Evolutionary conservation across 768 basidiomycete genomes (phyloP).

Genomic region (Dentipellis sp.): DNA sequence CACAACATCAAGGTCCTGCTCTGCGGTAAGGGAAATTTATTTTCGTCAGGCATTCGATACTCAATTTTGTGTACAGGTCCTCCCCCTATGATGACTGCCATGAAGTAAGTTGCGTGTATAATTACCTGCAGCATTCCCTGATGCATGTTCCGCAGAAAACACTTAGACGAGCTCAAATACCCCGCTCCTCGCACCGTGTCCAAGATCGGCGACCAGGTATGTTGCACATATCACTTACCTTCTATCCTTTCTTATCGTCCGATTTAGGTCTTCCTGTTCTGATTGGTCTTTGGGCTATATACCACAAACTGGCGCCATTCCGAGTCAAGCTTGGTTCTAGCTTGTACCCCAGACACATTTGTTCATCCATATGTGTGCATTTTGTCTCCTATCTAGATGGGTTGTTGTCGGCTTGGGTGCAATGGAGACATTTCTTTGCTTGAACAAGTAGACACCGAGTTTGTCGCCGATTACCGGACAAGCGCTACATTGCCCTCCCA

Average conservation of each 20-base stretch:
- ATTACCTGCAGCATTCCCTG: conserved; percentile 7
- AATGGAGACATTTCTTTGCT: no score
- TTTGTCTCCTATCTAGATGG: no score
- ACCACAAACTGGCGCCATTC: no score
- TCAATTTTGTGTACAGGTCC: conserved; percentile 34
- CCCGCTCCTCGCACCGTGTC: conserved; percentile 82
- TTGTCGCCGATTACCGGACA: no score
- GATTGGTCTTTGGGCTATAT: not conserved
- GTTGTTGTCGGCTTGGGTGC: no score
- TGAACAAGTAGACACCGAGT: no score
- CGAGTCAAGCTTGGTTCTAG: no score
- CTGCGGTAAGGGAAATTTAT: conserved; percentile 47
- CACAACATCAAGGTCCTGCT: conserved; percentile 77
- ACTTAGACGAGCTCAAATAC: conserved; percentile 82
- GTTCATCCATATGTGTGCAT: no score
- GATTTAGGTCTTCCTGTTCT: conserved; percentile 35
- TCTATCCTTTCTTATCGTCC: conserved; percentile 9
- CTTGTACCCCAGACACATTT: no score
- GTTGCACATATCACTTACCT: not conserved
- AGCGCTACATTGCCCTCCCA: no score
- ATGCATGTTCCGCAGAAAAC: conserved; percentile 53
- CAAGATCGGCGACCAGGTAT: conserved; percentile 86
- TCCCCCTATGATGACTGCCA: conserved; percentile 69
- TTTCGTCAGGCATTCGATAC: not conserved
- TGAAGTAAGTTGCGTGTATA: conserved; percentile 46